These are phyloP conservation scores for Pyricularia grisea DNA, from an alignment of 2,329 filamentous ascomycete genomes.

Conservation along the genomic window DNA sequence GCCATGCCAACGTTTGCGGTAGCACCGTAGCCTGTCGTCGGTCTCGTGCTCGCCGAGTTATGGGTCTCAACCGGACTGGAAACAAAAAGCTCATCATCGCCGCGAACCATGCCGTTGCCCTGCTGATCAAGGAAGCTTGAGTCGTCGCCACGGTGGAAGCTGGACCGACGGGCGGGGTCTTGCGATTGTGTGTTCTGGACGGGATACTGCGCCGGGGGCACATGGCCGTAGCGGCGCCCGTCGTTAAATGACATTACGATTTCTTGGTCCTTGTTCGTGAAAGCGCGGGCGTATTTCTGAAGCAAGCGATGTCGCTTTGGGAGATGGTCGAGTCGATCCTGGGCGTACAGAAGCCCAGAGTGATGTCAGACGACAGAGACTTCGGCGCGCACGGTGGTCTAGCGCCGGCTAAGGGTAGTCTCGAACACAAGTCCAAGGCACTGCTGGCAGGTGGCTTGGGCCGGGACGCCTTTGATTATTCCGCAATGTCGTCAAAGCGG, in stretches of 20 bases:
- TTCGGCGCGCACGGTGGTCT: not conserved
- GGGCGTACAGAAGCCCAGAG: slow-evolving; percentile 2
- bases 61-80: slow-evolving; percentile 30
- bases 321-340: slow-evolving; percentile 3
- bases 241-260: slow-evolving; percentile 53
- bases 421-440: not conserved
- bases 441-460: not conserved
- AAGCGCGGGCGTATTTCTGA: not conserved
- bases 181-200: slow-evolving; percentile 32
- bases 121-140: slow-evolving; percentile 38
- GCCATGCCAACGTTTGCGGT: slow-evolving; percentile 32
- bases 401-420: not conserved
- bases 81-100: slow-evolving; percentile 57
- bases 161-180: slow-evolving; percentile 44
- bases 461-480: not conserved
- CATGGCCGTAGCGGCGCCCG: slow-evolving; percentile 55
- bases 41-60: slow-evolving; percentile 13
- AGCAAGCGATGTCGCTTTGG: not conserved
- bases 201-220: slow-evolving; percentile 57
- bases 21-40: slow-evolving; percentile 29
- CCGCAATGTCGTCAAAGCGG: not conserved
- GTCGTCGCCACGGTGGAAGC: slow-evolving; percentile 72
- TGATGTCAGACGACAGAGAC: not conserved
- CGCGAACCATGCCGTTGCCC: slow-evolving; percentile 10
- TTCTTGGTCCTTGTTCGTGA: not conserved